A percentile compares a stretch with the other conserved stretches of the same genome.
phyloP scores from a whole-genome alignment of 805 yeast genomes.

The Saccharomycopsis capsularis region DNA sequence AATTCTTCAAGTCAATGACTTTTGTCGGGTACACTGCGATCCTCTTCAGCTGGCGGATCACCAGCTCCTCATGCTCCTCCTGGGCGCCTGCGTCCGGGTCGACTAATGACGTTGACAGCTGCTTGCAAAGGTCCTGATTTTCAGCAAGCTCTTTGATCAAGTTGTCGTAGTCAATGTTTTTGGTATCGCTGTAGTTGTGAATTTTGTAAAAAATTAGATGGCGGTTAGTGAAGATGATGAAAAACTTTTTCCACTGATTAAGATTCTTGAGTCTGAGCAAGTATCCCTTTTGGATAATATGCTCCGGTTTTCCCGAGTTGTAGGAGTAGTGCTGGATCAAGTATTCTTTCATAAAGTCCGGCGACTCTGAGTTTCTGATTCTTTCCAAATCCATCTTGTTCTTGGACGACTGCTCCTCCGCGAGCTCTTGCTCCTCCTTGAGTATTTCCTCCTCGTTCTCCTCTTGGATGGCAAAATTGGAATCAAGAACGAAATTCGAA shows the following conservation, averaged over 20 bases:
- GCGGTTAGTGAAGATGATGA: slow-evolving; percentile 37
- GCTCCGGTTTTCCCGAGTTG: slow-evolving; percentile 27
- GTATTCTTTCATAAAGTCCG: slow-evolving; percentile 20
- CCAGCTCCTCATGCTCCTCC: background rate
- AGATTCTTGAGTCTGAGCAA: slow-evolving; percentile 36
- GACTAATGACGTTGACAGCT: background rate
- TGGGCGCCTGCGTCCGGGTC: background rate
- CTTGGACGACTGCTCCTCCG: slow-evolving; percentile 15
- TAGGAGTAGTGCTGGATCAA: slow-evolving; percentile 19
- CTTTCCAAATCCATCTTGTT: slow-evolving; percentile 23
- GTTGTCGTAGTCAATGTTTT: slow-evolving; percentile 18
- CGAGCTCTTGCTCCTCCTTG: slow-evolving; percentile 10
- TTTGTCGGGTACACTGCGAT: slow-evolving; percentile 27
- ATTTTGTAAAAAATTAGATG: slow-evolving; percentile 36
- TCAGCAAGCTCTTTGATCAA: slow-evolving; percentile 8
- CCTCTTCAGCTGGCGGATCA: slow-evolving; percentile 1
- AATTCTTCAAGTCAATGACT: slow-evolving; percentile 30
- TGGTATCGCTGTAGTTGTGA: slow-evolving; percentile 22
- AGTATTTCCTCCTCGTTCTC: slow-evolving; percentile 18
- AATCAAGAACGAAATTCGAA: slow-evolving; percentile 10
- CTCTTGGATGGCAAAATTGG: slow-evolving; percentile 21
- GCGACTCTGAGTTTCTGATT: slow-evolving; percentile 7
- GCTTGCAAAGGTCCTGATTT: slow-evolving; percentile 4
- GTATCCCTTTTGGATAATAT: slow-evolving; percentile 36
- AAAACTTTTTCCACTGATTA: slow-evolving; percentile 43